These are phyloP conservation scores for Prototheca cutis DNA, from an alignment of 163 green algal species.

Conservation along the genomic window DNA sequence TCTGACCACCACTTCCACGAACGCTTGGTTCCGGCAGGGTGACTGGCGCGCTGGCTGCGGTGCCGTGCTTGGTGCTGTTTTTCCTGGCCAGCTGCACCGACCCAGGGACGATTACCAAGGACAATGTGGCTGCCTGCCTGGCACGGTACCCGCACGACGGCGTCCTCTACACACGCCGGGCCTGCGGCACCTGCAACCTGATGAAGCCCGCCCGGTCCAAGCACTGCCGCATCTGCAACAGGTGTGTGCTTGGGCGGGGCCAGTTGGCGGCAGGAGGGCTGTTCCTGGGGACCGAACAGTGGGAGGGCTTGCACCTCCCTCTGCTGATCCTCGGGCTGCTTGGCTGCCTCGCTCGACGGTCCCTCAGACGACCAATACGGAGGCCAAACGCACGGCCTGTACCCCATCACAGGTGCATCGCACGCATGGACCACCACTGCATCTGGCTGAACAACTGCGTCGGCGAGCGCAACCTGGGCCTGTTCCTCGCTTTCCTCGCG, in stretches of 20 bases:
- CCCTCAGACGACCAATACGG: too few relatives aligned
- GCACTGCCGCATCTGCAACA: slow-evolving; percentile 55
- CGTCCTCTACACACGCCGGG: slow-evolving; percentile 17
- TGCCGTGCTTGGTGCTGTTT: slow-evolving; percentile 34
- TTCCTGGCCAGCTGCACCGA: slow-evolving; percentile 33
- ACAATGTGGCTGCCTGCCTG: slow-evolving; percentile 24
- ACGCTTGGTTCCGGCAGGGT: too few relatives aligned
- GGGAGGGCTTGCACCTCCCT: too few relatives aligned
- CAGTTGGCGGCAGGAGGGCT: not conserved
- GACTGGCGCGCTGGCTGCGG: slow-evolving; percentile 28
- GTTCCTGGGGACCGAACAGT: not conserved
- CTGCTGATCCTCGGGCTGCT: too few relatives aligned
- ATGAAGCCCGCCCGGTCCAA: slow-evolving; percentile 53
- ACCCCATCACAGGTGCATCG: slow-evolving; percentile 52
- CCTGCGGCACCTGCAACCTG: slow-evolving; percentile 51
- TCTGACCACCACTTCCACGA: too few relatives aligned
- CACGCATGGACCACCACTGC: slow-evolving; percentile 64
- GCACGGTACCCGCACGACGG: slow-evolving; percentile 38
- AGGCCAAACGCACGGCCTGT: too few relatives aligned
- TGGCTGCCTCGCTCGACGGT: too few relatives aligned
- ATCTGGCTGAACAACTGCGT: slow-evolving; percentile 72
- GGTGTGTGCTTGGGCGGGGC: slow-evolving; percentile 14
- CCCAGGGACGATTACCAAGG: slow-evolving; percentile 39
- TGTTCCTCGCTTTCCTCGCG: slow-evolving; percentile 64
- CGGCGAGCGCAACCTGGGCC: slow-evolving; percentile 55